These are phyloP conservation scores for Diplodia seriata DNA, from an alignment of 2,329 filamentous ascomycete species.

Conservation along the genomic window DNA sequence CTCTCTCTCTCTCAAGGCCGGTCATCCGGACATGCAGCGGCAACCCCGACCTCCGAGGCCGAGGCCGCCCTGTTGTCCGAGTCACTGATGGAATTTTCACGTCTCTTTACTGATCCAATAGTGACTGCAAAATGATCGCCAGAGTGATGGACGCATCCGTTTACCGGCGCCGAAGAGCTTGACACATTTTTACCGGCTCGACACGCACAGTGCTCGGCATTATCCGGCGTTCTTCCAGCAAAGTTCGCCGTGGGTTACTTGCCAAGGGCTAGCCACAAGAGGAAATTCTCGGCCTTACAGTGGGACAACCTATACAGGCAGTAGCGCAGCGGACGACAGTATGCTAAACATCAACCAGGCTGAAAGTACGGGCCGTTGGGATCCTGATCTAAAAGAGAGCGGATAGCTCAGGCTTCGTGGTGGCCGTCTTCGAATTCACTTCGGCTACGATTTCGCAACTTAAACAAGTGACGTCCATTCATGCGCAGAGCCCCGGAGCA, in stretches of 20 bases:
- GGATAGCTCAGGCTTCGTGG: not conserved
- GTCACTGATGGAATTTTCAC: not conserved
- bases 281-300: slow-evolving; percentile 5
- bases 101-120: not conserved
- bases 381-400: not conserved
- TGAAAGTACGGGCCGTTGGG: not conserved
- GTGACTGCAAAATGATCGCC: not conserved
- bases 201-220: not conserved
- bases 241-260: not conserved
- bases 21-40: not conserved
- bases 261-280: not conserved
- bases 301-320: not conserved
- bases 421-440: not conserved
- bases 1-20: not conserved
- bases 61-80: not conserved
- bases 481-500: not conserved
- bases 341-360: not conserved
- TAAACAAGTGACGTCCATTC: not conserved
- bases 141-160: not conserved
- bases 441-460: not conserved
- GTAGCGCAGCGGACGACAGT: not conserved
- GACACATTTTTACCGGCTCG: not conserved
- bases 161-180: not conserved
- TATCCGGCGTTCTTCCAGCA: not conserved
- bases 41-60: not conserved